Percentiles rank a stretch among this genome's conserved stretches.
Evolutionary conservation across 805 yeast genomes (phyloP).

Genomic region (Limtongia smithiae): DNA sequence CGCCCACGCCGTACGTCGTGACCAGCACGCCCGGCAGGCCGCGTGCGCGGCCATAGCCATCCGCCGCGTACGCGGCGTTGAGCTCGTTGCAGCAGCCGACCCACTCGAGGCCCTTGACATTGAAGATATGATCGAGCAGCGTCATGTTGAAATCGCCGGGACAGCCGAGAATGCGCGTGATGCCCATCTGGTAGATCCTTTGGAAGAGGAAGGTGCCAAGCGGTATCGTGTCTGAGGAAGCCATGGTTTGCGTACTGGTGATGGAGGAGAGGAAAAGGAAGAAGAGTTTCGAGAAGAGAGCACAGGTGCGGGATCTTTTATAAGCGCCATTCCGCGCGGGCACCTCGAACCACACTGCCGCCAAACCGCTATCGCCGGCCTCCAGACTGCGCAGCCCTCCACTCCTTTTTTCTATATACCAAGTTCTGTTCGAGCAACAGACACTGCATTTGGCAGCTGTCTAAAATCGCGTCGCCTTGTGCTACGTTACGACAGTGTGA

Average conservation of each 20-base stretch:
- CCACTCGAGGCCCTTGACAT: conserved; percentile 53
- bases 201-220: conserved; percentile 27
- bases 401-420: too few relatives aligned
- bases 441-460: too few relatives aligned
- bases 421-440: too few relatives aligned
- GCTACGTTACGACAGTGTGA: too few relatives aligned
- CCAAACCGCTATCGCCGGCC: too few relatives aligned
- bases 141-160: conserved; percentile 47
- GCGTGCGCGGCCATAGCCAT: conserved; percentile 74
- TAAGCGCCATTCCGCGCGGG: too few relatives aligned
- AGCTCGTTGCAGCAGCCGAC: conserved; percentile 85
- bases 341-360: too few relatives aligned
- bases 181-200: conserved; percentile 33
- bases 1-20: conserved; percentile 89
- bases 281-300: too few relatives aligned
- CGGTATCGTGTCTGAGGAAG: conserved; percentile 28
- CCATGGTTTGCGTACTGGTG: not conserved
- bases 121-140: conserved; percentile 41
- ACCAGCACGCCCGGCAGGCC: conserved; percentile 61
- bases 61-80: conserved; percentile 86
- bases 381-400: too few relatives aligned
- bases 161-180: conserved; percentile 44
- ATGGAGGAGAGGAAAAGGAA: too few relatives aligned
- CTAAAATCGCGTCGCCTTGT: too few relatives aligned
- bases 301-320: too few relatives aligned